Evolutionary conservation across 768 basidiomycete genomes (phyloP).

Genomic region (Trametes maxima): DNA sequence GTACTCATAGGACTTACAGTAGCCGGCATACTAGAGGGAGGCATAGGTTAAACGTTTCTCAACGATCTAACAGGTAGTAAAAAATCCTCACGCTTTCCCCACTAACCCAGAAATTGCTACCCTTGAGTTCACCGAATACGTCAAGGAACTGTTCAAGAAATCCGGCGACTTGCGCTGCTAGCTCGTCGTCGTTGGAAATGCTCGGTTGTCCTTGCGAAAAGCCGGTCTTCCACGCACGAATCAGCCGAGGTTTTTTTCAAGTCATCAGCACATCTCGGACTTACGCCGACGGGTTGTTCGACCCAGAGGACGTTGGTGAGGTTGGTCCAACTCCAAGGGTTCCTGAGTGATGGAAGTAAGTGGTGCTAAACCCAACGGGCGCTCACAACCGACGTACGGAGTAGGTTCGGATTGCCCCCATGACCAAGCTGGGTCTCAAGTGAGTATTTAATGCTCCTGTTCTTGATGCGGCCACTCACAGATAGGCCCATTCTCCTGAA

Average conservation of each 20-base stretch:
- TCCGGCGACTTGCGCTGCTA: conserved; percentile 51
- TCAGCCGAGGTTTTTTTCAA: not conserved
- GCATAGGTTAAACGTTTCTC: not conserved
- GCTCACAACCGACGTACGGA: conserved; percentile 36
- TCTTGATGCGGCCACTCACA: conserved; percentile 44
- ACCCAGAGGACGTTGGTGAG: conserved; percentile 73
- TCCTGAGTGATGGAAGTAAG: conserved; percentile 36
- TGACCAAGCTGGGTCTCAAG: conserved; percentile 50
- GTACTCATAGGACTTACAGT: conserved; percentile 13
- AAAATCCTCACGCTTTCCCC: conserved; percentile 66
- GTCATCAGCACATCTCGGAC: not conserved
- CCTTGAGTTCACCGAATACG: conserved; percentile 69
- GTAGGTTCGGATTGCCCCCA: conserved; percentile 59
- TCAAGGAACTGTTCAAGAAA: conserved; percentile 75
- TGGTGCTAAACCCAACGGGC: not conserved
- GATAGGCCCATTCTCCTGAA: conserved; percentile 67
- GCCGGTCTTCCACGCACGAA: conserved; percentile 45
- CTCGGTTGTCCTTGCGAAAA: conserved; percentile 70
- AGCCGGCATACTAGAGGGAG: conserved; percentile 35
- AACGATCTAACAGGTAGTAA: not conserved
- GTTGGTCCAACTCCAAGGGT: conserved; percentile 66
- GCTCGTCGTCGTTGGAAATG: conserved; percentile 56
- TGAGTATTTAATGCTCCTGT: not conserved
- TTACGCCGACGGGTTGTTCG: conserved; percentile 69
- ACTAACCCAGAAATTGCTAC: conserved; percentile 66